These are phyloP conservation scores for Dalbergia cultrata DNA, from an alignment of 306 rosid species.

Conservation along the genomic window DNA sequence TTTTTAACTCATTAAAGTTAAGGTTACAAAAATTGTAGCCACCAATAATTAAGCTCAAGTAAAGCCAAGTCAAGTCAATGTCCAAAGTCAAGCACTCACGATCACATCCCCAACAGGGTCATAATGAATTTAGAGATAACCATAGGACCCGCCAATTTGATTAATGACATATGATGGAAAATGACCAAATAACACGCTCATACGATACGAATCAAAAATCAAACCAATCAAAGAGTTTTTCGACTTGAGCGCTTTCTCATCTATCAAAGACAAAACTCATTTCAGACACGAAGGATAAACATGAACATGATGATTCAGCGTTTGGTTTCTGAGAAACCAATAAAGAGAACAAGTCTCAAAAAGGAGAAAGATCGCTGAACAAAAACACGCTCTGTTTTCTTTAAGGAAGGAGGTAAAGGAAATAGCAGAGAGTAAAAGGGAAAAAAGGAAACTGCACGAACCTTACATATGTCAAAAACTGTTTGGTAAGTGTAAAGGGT, in stretches of 20 bases:
- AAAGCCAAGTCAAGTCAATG: slow-evolving; percentile 36
- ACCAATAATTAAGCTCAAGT: slow-evolving; percentile 18
- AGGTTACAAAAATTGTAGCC: slow-evolving; percentile 1
- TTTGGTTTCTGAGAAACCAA: slow-evolving; percentile 40
- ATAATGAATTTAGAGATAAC: slow-evolving; percentile 19
- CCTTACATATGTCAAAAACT: slow-evolving; percentile 9
- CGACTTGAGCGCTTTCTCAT: not conserved
- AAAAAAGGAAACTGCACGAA: slow-evolving; percentile 35
- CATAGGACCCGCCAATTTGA: slow-evolving; percentile 18
- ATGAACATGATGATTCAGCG: not conserved
- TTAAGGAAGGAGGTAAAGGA: not conserved
- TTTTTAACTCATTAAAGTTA: not conserved
- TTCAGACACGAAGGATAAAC: not conserved
- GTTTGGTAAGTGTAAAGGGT: not conserved
- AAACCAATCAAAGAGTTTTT: not conserved
- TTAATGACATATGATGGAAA: slow-evolving; percentile 31
- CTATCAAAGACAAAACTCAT: slow-evolving; percentile 6
- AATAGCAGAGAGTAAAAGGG: not conserved
- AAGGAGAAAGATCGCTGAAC: slow-evolving; percentile 7
- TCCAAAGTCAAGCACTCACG: too few relatives aligned
- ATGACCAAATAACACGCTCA: not conserved
- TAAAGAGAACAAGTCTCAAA: slow-evolving; percentile 9
- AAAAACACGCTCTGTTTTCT: not conserved
- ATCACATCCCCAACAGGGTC: slow-evolving; percentile 17
- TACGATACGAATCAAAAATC: not conserved